phyloP scores from a whole-genome alignment of 2,329 filamentous ascomycete genomes.

The Stemphylium lycopersici region DNA sequence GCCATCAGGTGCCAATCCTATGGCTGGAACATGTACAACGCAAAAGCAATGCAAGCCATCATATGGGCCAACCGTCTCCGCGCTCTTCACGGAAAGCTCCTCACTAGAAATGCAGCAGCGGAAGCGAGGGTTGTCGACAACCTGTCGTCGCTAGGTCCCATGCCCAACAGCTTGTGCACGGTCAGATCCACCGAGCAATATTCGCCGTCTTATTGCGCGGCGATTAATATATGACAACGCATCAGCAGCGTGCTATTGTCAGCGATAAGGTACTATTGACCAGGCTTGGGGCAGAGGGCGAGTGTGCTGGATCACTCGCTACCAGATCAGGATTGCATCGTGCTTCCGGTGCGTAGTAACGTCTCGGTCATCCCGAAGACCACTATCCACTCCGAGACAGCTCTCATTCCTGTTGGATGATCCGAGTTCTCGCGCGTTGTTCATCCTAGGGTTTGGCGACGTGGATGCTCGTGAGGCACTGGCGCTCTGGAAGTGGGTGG shows the following conservation, averaged over 20 bases:
- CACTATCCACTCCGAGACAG: background rate
- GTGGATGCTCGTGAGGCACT: background rate
- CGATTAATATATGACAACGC: constrained; percentile 7
- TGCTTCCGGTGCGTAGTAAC: constrained; percentile 1
- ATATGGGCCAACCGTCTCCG: background rate
- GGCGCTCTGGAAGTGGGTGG: background rate
- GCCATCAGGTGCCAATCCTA: background rate
- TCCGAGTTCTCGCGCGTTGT: background rate
- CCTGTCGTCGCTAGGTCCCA: constrained; percentile 1
- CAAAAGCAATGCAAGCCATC: background rate
- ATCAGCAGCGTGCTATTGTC: constrained; percentile 11
- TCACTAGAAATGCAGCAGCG: background rate
- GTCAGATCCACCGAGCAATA: constrained; percentile 6
- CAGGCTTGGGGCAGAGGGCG: constrained; percentile 3
- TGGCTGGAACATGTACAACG: background rate
- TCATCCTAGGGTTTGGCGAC: background rate
- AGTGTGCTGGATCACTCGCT: constrained; percentile 12
- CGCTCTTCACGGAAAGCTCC: background rate
- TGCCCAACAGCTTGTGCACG: constrained; percentile 7
- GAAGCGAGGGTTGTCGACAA: constrained; percentile 7
- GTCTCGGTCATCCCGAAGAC: constrained; percentile 11
- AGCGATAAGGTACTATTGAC: constrained; percentile 11
- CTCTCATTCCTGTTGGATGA: background rate
- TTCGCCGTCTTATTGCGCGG: constrained; percentile 8
- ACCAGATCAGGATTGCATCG: constrained; percentile 7